Base-by-base conservation (phyloP, 2,329 filamentous ascomycete species). In the Penicillium sp. region DNA sequence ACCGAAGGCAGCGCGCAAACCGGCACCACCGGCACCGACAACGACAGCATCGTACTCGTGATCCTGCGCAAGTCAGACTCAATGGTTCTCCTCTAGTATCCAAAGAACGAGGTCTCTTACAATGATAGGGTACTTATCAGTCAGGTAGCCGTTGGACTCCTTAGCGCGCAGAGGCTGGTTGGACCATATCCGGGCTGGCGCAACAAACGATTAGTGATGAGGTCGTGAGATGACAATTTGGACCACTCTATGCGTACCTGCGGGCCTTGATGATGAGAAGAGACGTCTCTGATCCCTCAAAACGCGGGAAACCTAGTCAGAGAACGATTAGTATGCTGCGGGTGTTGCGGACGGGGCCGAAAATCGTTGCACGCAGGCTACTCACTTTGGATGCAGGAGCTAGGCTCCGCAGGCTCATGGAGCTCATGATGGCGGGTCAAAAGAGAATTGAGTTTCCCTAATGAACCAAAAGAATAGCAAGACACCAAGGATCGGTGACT, bases 11-110 rank as follows among this genome's bases (percentile, higher is more conserved):
- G 84, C 84, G 65, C 84, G 79, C 38, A 87, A 75, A 67, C 84
- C 84, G 57, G 84, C 82, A 66, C 84, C 84, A 58, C 84, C 84
- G 57, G 84, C 84, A 67, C 79, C 79, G 50, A 81, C 91, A 58
- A 99, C 94, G 67, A 99, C 82, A 59, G 93, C 93, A 88, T 97
- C 94, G 78, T 97, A 97, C 79, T 97, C 91, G 79, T 99, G 94
- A 76, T 97, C 94, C 86, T 91, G 70, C 27, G 58, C 53, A 43
- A 53, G 63, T 67, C 58, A 65, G 62, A 65, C 47, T 43, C 42
- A 46, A 42, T 52, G 16, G 5, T 26, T 2, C 27, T 51, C 32
- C 30, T 23, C 27, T 27, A 10, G 8, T 14, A 46, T 26, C 19
- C 18, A 23, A 29, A 11, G 42, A 44, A 36, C n/a, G 11, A 39